Evolutionary conservation across 2,329 filamentous ascomycete genomes (phyloP), one percentile per base, ranked within the genome.

Genomic region (Neurospora sp.): DNA sequence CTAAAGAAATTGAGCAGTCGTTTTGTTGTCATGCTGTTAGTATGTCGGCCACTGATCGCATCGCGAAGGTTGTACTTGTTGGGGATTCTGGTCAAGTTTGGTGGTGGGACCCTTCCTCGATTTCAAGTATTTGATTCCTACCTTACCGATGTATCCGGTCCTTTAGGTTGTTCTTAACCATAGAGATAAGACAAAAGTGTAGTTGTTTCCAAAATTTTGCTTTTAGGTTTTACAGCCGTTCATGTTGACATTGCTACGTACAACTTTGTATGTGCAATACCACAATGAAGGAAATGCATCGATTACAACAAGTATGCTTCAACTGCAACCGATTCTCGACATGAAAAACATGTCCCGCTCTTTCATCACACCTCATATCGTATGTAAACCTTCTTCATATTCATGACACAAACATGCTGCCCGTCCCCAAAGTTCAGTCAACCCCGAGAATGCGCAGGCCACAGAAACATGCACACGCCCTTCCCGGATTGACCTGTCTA

Each of bases 311-410:
- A 33, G 52, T 62, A 33, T 62, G 52, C 52, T 33, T 62, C 52
- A 62, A 33, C 46, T 5, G 39, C 12, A 40, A 40, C 40, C 52
- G 52, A 28, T 62, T 62, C 23, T 62, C 28, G 8, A 17, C 15
- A 62, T 17, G 6, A 33, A 33, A 33, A 19, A 62, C 33, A 28
- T 12, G n/a, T n/a, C 11, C 10, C 41, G 33, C 36, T 19, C 6
- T 68, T 15, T 40, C 37, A 46, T 41, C 69, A 52, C 39, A 66
- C 37, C 28, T 39, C 69, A 19, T 68, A 67, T 70, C 52, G 67
- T 67, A 69, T 41, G 43, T 71, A 69, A 68, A 69, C 70, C 69
- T 66, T 38, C 70, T 37, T 66, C 38, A 68, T 67, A 67, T 62
- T 57, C 68, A 62, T 39, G 40, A 57, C 66, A 69, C 70, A 68